Percentiles rank a stretch among this genome's conserved stretches.
Conservation (phyloP, 2,329 filamentous ascomycete genomes). For the Parastagonospora nodorum region DNA sequence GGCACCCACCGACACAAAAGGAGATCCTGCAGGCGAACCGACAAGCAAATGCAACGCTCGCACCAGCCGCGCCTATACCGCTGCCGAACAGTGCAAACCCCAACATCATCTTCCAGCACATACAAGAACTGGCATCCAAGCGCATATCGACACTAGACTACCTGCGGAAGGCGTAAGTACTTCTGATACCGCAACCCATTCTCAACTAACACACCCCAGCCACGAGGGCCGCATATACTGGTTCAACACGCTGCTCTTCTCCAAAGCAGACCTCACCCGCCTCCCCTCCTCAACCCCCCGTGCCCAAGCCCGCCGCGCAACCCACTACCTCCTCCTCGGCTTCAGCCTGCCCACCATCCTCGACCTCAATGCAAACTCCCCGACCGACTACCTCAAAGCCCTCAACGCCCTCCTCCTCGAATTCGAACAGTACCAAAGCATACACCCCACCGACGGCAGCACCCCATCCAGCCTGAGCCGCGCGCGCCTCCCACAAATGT, state of each 20-base stretch:
- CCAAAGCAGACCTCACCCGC: constrained; percentile 75
- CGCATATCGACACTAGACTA: constrained; percentile 94
- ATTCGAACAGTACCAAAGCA: constrained; percentile 90
- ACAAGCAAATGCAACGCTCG: constrained; percentile 28
- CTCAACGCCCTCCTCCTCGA: constrained; percentile 85
- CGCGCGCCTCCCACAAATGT: constrained; percentile 68
- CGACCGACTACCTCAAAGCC: constrained; percentile 84
- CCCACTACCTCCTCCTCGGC: constrained; percentile 90
- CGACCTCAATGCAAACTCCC: constrained; percentile 80
- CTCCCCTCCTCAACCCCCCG: constrained; percentile 85
- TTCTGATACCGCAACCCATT: constrained; percentile 1
- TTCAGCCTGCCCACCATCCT: constrained; percentile 88
- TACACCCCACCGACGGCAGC: constrained; percentile 78
- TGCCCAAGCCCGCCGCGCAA: constrained; percentile 86
- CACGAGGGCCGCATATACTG: constrained; percentile 95
- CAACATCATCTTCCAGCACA: constrained; percentile 64
- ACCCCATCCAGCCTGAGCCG: constrained; percentile 72
- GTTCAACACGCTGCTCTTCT: constrained; percentile 97
- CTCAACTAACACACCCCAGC: constrained; percentile 53
- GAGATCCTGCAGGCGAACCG: constrained; percentile 30
- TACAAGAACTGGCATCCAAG: constrained; percentile 88
- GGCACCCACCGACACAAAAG: constrained; percentile 35
- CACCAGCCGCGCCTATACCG: constrained; percentile 34
- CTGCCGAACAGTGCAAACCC: constrained; percentile 53
- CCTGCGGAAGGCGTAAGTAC: constrained; percentile 80